Evolutionary conservation across 139 green algal genomes (phyloP).

Genomic region (Haematococcus lacustris): DNA sequence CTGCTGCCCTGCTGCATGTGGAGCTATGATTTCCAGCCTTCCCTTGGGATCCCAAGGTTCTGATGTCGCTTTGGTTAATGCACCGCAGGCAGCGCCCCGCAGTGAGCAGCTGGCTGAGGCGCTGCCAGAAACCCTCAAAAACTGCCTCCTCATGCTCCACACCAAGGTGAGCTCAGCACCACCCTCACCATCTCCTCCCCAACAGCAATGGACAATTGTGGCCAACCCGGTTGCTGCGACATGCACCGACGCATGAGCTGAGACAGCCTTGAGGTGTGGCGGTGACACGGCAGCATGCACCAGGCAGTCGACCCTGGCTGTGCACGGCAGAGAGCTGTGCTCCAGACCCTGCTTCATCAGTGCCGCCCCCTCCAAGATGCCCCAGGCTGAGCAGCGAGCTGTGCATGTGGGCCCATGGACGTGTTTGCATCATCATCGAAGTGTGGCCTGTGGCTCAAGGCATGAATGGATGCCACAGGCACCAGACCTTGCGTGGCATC

Average conservation of each 20-base stretch:
- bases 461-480: too few relatives aligned
- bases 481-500: too few relatives aligned
- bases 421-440: too few relatives aligned
- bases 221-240: too few relatives aligned
- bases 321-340: neutral
- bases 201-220: too few relatives aligned
- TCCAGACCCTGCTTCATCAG: too few relatives aligned
- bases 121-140: slow-evolving; percentile 88
- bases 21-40: neutral
- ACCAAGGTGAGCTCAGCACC: slow-evolving; percentile 33
- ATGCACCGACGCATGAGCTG: too few relatives aligned
- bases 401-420: too few relatives aligned
- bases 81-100: slow-evolving; percentile 6
- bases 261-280: neutral
- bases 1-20: neutral
- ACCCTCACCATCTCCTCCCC: too few relatives aligned
- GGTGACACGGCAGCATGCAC: slow-evolving; percentile 28
- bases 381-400: too few relatives aligned
- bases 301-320: neutral
- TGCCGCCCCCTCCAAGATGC: too few relatives aligned
- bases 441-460: too few relatives aligned
- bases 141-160: slow-evolving; percentile 91
- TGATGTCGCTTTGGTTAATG: neutral
- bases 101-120: slow-evolving; percentile 74
- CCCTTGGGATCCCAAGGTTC: neutral